phyloP scores from a whole-genome alignment of 2,329 filamentous ascomycete species.

The Ascochyta pisi region DNA sequence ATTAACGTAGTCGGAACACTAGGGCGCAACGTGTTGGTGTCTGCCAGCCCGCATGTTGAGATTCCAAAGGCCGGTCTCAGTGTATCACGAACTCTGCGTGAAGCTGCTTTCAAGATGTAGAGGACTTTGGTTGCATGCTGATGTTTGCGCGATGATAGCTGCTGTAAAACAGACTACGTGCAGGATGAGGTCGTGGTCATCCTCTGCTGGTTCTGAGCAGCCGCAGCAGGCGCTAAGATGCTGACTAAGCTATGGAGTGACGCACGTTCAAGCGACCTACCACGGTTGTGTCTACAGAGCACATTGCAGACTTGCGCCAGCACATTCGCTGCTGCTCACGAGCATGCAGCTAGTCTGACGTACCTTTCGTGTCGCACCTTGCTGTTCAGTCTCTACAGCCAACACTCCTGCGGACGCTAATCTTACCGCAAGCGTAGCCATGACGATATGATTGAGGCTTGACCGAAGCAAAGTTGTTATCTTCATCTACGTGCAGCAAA shows the following conservation, averaged over 20 bases:
- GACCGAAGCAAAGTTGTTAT: slow-evolving; percentile 1
- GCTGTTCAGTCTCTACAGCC: background rate
- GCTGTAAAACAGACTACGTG: slow-evolving; percentile 23
- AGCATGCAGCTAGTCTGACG: background rate
- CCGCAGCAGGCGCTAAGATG: slow-evolving; percentile 4
- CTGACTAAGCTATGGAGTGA: slow-evolving; percentile 16
- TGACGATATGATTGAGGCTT: slow-evolving; percentile 10
- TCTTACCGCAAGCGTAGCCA: background rate
- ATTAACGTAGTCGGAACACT: slow-evolving; percentile 19
- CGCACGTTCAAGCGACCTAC: slow-evolving; percentile 6
- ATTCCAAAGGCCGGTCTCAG: background rate
- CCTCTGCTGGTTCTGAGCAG: slow-evolving; percentile 17
- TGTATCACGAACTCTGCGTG: background rate
- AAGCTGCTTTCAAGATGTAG: background rate
- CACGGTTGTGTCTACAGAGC: background rate
- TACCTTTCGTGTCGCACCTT: background rate
- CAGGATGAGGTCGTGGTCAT: slow-evolving; percentile 26
- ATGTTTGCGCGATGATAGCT: slow-evolving; percentile 1
- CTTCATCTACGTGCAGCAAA: background rate
- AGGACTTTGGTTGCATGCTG: background rate
- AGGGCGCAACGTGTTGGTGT: slow-evolving; percentile 33
- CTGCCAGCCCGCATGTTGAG: slow-evolving; percentile 39
- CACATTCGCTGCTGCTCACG: background rate
- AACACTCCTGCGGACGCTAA: background rate
- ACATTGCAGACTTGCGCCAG: slow-evolving; percentile 3